Evolutionary conservation across 257 asterid genomes (phyloP).

Genomic region (Solanum okadae): DNA sequence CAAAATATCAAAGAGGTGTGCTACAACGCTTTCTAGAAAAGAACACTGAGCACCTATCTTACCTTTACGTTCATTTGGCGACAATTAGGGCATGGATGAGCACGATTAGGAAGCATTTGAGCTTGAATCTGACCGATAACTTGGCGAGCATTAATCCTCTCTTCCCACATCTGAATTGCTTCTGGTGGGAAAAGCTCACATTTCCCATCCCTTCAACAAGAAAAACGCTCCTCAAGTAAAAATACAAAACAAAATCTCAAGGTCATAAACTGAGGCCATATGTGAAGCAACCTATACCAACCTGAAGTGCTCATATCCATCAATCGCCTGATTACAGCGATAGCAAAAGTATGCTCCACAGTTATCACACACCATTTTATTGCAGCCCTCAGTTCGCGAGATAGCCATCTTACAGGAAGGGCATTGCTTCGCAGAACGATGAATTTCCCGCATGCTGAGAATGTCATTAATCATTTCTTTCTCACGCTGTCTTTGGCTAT

Average conservation of each 20-base stretch:
- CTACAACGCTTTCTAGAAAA: not conserved
- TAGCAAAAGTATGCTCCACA: slow-evolving; percentile 81
- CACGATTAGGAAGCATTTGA: slow-evolving; percentile 22
- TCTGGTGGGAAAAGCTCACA: slow-evolving; percentile 71
- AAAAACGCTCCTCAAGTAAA: slow-evolving; percentile 6
- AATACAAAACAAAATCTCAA: not conserved
- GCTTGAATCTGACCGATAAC: slow-evolving; percentile 42
- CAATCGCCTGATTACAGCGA: slow-evolving; percentile 51
- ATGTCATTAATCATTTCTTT: slow-evolving; percentile 64
- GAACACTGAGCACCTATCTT: not conserved
- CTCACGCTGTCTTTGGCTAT: slow-evolving; percentile 57
- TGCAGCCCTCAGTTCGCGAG: slow-evolving; percentile 84
- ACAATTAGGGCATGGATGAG: slow-evolving; percentile 64
- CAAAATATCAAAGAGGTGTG: not conserved
- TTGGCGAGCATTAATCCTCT: slow-evolving; percentile 51
- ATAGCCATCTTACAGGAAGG: slow-evolving; percentile 91
- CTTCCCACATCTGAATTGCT: slow-evolving; percentile 63
- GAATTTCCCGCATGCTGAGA: slow-evolving; percentile 50
- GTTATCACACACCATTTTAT: slow-evolving; percentile 69
- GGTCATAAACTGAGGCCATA: not conserved
- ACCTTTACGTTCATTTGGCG: slow-evolving; percentile 70
- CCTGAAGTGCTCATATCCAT: slow-evolving; percentile 93
- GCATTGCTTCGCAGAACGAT: slow-evolving; percentile 64
- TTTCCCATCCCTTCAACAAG: slow-evolving; percentile 35
- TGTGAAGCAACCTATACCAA: slow-evolving; percentile 2